Conservation (phyloP, 164 flowering plant species). For the Nelumbo lutea region DNA sequence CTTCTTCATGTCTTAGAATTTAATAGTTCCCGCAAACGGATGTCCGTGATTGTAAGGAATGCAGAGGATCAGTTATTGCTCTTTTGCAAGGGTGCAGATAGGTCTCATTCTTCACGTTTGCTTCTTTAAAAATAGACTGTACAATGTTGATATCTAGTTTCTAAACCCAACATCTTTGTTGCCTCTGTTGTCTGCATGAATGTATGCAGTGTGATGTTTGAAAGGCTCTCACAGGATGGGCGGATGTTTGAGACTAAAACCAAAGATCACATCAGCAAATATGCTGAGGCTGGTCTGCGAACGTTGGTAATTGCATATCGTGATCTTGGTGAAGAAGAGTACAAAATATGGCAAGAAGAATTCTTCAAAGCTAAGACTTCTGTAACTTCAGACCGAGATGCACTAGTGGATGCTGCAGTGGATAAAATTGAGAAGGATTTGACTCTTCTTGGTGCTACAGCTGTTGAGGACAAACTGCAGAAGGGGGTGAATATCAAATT, state of each 20-base stretch:
- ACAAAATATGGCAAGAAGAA: conserved; percentile 49
- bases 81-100: conserved; percentile 91
- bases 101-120: conserved; percentile 32
- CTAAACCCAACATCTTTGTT: conserved; percentile 1
- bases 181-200: background rate
- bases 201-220: conserved; percentile 71
- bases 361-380: conserved; percentile 61
- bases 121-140: background rate
- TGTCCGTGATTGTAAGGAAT: conserved; percentile 80
- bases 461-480: conserved; percentile 90
- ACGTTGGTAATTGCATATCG: conserved; percentile 74
- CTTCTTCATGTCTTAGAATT: conserved; percentile 83
- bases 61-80: conserved; percentile 56
- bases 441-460: conserved; percentile 86
- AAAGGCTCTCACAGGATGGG: conserved; percentile 54
- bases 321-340: conserved; percentile 62
- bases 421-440: conserved; percentile 68
- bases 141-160: background rate
- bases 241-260: conserved; percentile 47
- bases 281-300: conserved; percentile 78
- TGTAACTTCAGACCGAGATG: conserved; percentile 58
- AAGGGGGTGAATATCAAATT: conserved; percentile 51
- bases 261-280: conserved; percentile 51
- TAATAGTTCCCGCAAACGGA: conserved; percentile 78
- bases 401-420: conserved; percentile 51